Conservation (phyloP, 805 yeast genomes). For the Dipodascus albidus region DNA sequence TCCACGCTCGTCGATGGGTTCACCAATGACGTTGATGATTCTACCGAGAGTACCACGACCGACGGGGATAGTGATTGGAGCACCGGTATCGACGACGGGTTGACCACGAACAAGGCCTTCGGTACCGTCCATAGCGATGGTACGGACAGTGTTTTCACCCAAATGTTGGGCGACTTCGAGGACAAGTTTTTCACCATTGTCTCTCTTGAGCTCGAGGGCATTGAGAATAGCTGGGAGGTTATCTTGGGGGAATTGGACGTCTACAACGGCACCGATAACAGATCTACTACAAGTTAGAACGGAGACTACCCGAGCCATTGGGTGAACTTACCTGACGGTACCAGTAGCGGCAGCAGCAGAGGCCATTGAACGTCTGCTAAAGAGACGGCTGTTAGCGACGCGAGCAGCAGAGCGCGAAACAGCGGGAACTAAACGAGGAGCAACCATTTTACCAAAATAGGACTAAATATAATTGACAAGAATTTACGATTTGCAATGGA, state of each 20-base stretch:
- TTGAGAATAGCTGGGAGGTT: constrained; percentile 94
- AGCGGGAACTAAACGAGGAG: constrained; percentile 32
- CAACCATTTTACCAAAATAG: constrained; percentile 33
- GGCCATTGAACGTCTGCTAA: constrained; percentile 58
- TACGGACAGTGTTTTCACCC: constrained; percentile 99
- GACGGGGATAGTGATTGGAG: constrained; percentile 98
- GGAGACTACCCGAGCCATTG: too few relatives aligned
- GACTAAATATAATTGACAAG: not conserved
- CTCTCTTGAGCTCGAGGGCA: constrained; percentile 82
- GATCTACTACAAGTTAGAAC: constrained; percentile 41
- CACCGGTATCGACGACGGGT: constrained; percentile 84
- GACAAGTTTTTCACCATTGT: constrained; percentile 65
- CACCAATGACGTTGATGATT: constrained; percentile 95
- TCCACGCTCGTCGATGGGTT: constrained; percentile 99
- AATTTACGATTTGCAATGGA: not conserved
- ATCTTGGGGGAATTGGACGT: constrained; percentile 97
- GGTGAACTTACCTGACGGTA: constrained; percentile 75
- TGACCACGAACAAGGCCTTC: constrained; percentile 99
- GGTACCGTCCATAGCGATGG: constrained; percentile 99
- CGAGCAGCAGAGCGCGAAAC: constrained; percentile 74
- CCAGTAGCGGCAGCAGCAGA: constrained; percentile 57
- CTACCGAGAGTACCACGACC: constrained; percentile 99
- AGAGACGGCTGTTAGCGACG: constrained; percentile 64
- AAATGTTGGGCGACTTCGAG: constrained; percentile 99
- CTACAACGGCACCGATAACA: constrained; percentile 97